Percentiles rank a stretch among this genome's conserved stretches.
Evolutionary conservation across 768 basidiomycete species (phyloP).

Genomic region (Clitopilus passeckerianus): DNA sequence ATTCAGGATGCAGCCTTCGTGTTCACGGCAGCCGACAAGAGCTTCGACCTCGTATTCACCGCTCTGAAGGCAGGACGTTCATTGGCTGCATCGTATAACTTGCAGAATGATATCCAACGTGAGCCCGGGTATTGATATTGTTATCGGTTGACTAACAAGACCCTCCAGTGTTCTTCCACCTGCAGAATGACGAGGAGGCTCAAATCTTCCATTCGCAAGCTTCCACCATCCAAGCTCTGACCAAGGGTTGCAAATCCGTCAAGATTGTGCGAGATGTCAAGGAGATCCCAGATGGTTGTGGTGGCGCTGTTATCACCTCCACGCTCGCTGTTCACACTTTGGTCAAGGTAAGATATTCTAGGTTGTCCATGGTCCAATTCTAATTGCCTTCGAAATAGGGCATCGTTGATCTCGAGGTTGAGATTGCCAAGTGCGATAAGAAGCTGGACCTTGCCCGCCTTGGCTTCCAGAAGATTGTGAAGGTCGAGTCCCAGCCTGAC

Average conservation of each 20-base stretch:
- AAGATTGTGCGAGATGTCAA: slow-evolving; percentile 56
- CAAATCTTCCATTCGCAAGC: slow-evolving; percentile 67
- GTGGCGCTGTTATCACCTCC: slow-evolving; percentile 72
- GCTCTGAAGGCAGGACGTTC: slow-evolving; percentile 79
- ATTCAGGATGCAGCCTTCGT: slow-evolving; percentile 56
- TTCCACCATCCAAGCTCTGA: slow-evolving; percentile 73
- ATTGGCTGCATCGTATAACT: slow-evolving; percentile 82
- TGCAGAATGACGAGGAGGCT: slow-evolving; percentile 58
- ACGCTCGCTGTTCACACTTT: slow-evolving; percentile 77
- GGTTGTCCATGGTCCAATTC: background rate
- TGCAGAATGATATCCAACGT: slow-evolving; percentile 85
- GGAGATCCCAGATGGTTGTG: slow-evolving; percentile 87
- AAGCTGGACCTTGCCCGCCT: slow-evolving; percentile 71
- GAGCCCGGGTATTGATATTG: slow-evolving; percentile 14
- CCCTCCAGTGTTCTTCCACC: slow-evolving; percentile 69
- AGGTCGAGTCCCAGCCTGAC: slow-evolving; percentile 65
- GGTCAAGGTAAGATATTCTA: slow-evolving; percentile 58
- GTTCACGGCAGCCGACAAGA: slow-evolving; percentile 70
- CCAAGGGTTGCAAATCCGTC: slow-evolving; percentile 82
- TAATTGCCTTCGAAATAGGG: slow-evolving; percentile 43
- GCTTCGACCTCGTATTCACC: slow-evolving; percentile 83
- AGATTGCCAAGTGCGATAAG: slow-evolving; percentile 88
- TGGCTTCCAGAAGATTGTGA: slow-evolving; percentile 72
- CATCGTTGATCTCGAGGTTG: slow-evolving; percentile 82
- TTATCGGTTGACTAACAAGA: slow-evolving; percentile 2